phyloP scores from a whole-genome alignment of 352 stramenopile genomes.

The Phytophthora palmivora region DNA sequence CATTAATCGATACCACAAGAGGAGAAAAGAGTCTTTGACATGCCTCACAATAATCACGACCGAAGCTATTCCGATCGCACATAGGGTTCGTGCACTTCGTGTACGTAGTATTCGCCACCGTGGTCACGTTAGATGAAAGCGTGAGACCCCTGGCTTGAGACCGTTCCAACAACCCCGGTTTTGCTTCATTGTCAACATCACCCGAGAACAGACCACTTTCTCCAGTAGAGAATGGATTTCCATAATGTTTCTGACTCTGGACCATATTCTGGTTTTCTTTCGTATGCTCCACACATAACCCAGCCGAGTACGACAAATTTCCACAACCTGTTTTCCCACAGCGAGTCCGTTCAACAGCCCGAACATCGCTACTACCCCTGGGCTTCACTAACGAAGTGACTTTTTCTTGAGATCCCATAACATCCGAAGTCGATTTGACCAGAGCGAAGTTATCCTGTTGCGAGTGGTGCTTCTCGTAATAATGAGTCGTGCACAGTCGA shows the following conservation, averaged over 20 bases:
- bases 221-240: slow-evolving; percentile 18
- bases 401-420: slow-evolving; percentile 9
- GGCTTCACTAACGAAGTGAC: slow-evolving; percentile 1
- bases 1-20: slow-evolving; percentile 52
- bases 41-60: slow-evolving; percentile 62
- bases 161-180: slow-evolving; percentile 38
- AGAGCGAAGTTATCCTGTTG: slow-evolving; percentile 27
- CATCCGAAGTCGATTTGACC: neutral
- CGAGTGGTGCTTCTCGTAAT: slow-evolving; percentile 76
- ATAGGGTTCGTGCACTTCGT: slow-evolving; percentile 66
- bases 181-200: slow-evolving; percentile 37
- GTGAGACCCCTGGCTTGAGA: slow-evolving; percentile 11
- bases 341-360: slow-evolving; percentile 38
- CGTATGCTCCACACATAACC: slow-evolving; percentile 59
- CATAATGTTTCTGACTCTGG: slow-evolving; percentile 17
- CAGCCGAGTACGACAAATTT: slow-evolving; percentile 53
- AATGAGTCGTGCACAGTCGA: slow-evolving; percentile 84
- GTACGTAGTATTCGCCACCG: slow-evolving; percentile 9
- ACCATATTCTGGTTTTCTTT: slow-evolving; percentile 42
- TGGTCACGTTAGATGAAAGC: slow-evolving; percentile 21
- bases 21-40: slow-evolving; percentile 71
- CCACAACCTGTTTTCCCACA: slow-evolving; percentile 45
- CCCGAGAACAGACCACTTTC: slow-evolving; percentile 8
- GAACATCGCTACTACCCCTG: slow-evolving; percentile 28
- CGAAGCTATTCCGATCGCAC: slow-evolving; percentile 60